Base-by-base conservation (phyloP, 2,329 filamentous ascomycete species). In the Elsinoe necatrix region DNA sequence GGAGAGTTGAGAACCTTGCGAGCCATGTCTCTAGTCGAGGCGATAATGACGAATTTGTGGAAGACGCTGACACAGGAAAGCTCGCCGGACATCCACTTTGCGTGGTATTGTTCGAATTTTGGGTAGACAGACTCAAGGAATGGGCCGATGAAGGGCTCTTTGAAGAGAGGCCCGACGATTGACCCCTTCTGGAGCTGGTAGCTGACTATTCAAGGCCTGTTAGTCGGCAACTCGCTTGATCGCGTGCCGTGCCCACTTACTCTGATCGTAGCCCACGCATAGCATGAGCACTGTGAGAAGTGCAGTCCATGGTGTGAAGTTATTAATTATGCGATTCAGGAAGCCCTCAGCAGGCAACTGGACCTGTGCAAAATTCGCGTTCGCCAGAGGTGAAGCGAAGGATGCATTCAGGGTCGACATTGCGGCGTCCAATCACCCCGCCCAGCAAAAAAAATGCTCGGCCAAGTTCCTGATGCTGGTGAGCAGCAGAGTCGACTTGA, bases 21-120 rank as follows among this genome's bases (percentile, higher is more conserved):
- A 58, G 92, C 87, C 81, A 97, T 89, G 69, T 97, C 93, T 67
- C 93, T 89, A 54, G 86, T 90, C 16, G 91, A 95, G 31, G 91
- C 92, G 69, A 98, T 95, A 57, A 98, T 90, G 62, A 97, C 93
- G 71, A 98, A 98, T 89, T 97, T 98, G 83, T 98, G 93, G 77
- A 98, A 98, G 66, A 98, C 90, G 1, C 91, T 96, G 60, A 98
- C 93, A 69, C 93, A 98, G 78, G 91, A 96, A 64, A 98, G 78
- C 48, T 88, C 85, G 47, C 88, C 93, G 68, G 89, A 95, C 65
- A 80, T 72, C 93, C 93, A 98, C 79, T 97, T 96, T 60, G 80
- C 85, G 71, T 91, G 81, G 76, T 98, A 98, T 67, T 91, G 82
- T 60, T 86, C 83, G 70, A 96, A 97, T 67, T 92, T 89, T 58